phyloP scores from a whole-genome alignment of 2,329 filamentous ascomycete genomes.

The Fusarium coicis region DNA sequence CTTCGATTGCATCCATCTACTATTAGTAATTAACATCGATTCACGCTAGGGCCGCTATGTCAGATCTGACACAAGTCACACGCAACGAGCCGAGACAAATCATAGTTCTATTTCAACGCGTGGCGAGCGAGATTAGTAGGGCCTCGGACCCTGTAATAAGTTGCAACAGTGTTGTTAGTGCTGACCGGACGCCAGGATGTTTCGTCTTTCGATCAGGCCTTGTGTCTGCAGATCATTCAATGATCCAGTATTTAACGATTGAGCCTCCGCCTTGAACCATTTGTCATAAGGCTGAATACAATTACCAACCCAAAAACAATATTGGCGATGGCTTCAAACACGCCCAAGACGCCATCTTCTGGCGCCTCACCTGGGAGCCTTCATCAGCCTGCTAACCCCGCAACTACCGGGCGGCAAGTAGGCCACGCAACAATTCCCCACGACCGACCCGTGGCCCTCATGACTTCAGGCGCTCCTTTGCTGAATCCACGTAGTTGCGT shows the following conservation, averaged over 20 bases:
- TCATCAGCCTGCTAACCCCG: constrained; percentile 7
- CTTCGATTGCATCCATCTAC: neutral
- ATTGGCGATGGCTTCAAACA: constrained; percentile 24
- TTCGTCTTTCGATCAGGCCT: neutral
- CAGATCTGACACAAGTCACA: neutral
- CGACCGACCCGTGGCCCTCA: constrained; percentile 32
- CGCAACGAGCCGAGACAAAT: neutral
- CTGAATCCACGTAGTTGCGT: constrained; percentile 61
- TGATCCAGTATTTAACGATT: neutral
- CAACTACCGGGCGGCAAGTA: constrained; percentile 11
- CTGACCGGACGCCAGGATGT: constrained; percentile 8
- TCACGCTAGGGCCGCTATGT: neutral
- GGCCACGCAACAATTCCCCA: constrained; percentile 28
- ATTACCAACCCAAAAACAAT: neutral
- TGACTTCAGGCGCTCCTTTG: constrained; percentile 43
- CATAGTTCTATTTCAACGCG: neutral
- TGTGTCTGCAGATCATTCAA: neutral
- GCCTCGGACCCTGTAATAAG: constrained; percentile 1
- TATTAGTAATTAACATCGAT: neutral
- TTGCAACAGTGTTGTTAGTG: constrained; percentile 7
- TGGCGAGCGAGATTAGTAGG: neutral
- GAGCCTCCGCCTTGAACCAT: neutral
- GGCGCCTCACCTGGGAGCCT: constrained; percentile 9
- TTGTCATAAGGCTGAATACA: neutral
- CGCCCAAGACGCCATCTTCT: constrained; percentile 17